phyloP scores from a whole-genome alignment of 352 stramenopile genomes.

The Phytophthora sp. region DNA sequence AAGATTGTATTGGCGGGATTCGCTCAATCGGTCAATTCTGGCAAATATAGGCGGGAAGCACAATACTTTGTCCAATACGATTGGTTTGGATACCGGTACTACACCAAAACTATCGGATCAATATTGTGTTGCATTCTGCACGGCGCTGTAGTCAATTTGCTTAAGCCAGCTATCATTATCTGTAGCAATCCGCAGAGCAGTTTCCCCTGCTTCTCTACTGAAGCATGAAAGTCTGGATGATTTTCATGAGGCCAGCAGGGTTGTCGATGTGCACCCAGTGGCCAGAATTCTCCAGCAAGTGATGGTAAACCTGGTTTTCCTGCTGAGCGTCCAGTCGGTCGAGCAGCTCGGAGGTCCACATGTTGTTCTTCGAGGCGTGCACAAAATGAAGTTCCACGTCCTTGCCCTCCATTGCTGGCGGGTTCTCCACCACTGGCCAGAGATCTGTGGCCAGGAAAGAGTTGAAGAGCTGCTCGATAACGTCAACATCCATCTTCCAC shows the following conservation, averaged over 20 bases:
- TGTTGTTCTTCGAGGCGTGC: slow-evolving; percentile 72
- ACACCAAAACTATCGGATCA: too few relatives aligned
- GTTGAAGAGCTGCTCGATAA: slow-evolving; percentile 76
- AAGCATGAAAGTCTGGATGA: slow-evolving; percentile 58
- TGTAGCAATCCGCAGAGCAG: too few relatives aligned
- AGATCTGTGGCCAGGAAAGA: slow-evolving; percentile 74
- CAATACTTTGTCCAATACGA: too few relatives aligned
- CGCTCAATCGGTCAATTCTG: too few relatives aligned
- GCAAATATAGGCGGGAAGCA: too few relatives aligned
- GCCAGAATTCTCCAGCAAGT: slow-evolving; percentile 75
- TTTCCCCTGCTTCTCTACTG: slow-evolving; percentile 24
- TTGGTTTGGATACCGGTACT: too few relatives aligned
- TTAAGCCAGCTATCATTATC: too few relatives aligned
- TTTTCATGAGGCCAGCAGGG: slow-evolving; percentile 66
- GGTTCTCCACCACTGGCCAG: slow-evolving; percentile 62
- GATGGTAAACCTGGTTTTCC: slow-evolving; percentile 58
- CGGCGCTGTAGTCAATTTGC: too few relatives aligned
- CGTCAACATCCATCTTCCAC: slow-evolving; percentile 84
- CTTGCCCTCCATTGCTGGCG: slow-evolving; percentile 32
- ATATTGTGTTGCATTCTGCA: too few relatives aligned
- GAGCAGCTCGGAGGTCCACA: slow-evolving; percentile 69
- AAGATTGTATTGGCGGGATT: too few relatives aligned
- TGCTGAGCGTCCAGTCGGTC: slow-evolving; percentile 50
- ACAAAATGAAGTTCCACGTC: slow-evolving; percentile 80
- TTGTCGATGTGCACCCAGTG: slow-evolving; percentile 91